These are phyloP conservation scores for Didymella exigua DNA, from an alignment of 2,329 filamentous ascomycete species.

Conservation along the genomic window DNA sequence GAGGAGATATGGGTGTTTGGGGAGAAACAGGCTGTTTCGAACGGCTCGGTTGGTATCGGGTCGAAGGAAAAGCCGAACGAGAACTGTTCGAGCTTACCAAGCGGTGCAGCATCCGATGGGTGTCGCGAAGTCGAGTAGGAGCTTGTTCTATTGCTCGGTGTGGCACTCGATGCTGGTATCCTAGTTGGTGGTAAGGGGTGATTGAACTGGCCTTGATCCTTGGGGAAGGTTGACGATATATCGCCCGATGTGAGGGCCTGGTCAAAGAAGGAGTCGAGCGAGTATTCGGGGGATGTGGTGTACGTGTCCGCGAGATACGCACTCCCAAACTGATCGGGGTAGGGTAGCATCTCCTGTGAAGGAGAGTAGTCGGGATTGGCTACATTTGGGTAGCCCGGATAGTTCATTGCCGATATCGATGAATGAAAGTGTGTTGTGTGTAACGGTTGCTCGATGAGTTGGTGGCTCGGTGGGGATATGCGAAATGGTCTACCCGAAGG, in stretches of 20 bases:
- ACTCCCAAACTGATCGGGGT: conserved; percentile 33
- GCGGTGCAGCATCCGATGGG: conserved; percentile 27
- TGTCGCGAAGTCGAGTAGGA: conserved; percentile 19
- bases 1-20: conserved; percentile 28
- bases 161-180: conserved; percentile 18
- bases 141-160: conserved; percentile 16
- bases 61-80: conserved; percentile 29
- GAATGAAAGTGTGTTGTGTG: conserved; percentile 2
- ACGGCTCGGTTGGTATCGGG: conserved; percentile 18
- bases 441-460: neutral
- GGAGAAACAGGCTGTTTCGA: conserved; percentile 26
- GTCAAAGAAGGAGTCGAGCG: conserved; percentile 39
- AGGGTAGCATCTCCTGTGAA: conserved; percentile 27
- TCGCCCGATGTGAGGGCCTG: conserved; percentile 35
- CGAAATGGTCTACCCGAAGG: conserved; percentile 16
- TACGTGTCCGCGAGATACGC: conserved; percentile 34
- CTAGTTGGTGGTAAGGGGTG: conserved; percentile 23
- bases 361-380: conserved; percentile 36
- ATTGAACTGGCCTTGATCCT: conserved; percentile 24
- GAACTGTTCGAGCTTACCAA: conserved; percentile 28
- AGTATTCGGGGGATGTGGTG: conserved; percentile 29
- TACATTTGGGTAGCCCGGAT: conserved; percentile 29
- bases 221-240: conserved; percentile 23
- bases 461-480: conserved; percentile 13
- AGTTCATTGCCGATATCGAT: conserved; percentile 28